Base-by-base conservation (phyloP, 169 alveolate genomes). In the Amoebophrya sp. region DNA sequence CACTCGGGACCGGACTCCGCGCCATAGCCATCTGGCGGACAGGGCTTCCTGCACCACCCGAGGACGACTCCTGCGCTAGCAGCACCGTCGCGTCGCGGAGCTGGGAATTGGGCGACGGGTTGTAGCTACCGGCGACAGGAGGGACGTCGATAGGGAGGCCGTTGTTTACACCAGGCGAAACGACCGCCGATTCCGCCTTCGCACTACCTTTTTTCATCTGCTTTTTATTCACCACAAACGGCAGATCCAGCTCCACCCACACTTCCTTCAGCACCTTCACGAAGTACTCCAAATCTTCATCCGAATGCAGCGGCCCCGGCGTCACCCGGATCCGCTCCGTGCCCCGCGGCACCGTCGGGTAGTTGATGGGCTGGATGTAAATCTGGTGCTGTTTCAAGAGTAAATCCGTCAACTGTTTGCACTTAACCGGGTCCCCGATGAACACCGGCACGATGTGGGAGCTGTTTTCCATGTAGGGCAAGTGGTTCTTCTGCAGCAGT, bases 331-430 rank as follows among this genome's bases (percentile, higher is more conserved):
- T 93, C 23, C 96, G 93, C 93, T 97, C 98, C 66, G 96, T 90
- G 39, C 97, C 97, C 77, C 94, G 91, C 7, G 97, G 96, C 38
- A 97, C 98, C 35, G 98, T 97, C 12, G 98, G 98, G 92, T 95
- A 97, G 93, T 97, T 97, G 88, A 97, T 97, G 1, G 98, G 98
- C 94, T 97, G 96, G 18, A 97, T 94, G 92, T 97, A 97, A 3
- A 96, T 94, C 89, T 94, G 94, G 91, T 94, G 92, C 35, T 95
- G 96, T 32, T 94, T 77, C 40, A 96, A 92, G 0, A 97, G 95
- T 18, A 89, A 94, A 40, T 96, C 97, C 41, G 96, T 92, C 23
- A 95, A 96, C 40, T 92, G 93, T 54, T 97, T 97, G 89, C 96
- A 94, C 77, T 93, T 94, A 23, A 91, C 92, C 32, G 98, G 96